phyloP scores from a whole-genome alignment of 2,329 filamentous ascomycete genomes.

The Xylaria sp. region DNA sequence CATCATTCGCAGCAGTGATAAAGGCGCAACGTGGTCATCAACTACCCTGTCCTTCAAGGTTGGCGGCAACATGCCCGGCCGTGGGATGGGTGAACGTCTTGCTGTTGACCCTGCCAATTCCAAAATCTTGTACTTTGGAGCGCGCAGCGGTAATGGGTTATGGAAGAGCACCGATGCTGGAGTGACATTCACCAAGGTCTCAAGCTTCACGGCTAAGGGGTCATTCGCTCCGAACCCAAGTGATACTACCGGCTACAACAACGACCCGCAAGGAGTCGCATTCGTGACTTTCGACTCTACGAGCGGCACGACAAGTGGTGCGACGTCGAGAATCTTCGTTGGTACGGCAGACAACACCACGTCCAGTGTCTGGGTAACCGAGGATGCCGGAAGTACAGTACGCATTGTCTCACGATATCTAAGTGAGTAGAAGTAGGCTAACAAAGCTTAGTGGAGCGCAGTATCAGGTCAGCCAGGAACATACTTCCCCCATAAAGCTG shows the following conservation, averaged over 20 bases:
- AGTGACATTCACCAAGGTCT: constrained; percentile 63
- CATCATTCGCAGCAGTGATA: constrained; percentile 64
- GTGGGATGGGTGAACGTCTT: constrained; percentile 67
- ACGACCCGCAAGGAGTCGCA: constrained; percentile 59
- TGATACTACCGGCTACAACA: constrained; percentile 57
- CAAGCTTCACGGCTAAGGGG: constrained; percentile 62
- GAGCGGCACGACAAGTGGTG: constrained; percentile 55
- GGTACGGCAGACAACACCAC: constrained; percentile 64
- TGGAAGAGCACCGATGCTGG: constrained; percentile 68
- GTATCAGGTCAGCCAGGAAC: constrained; percentile 61
- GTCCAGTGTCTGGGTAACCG: constrained; percentile 64
- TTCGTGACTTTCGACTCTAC: constrained; percentile 67
- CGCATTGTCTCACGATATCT: background rate
- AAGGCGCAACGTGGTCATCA: constrained; percentile 62
- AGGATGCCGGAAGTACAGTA: constrained; percentile 60
- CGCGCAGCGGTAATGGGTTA: constrained; percentile 66
- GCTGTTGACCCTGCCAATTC: constrained; percentile 67
- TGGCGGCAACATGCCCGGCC: constrained; percentile 70
- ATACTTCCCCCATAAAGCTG: constrained; percentile 65
- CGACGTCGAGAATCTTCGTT: constrained; percentile 67
- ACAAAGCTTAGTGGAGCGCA: constrained; percentile 54
- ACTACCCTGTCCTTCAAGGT: constrained; percentile 67
- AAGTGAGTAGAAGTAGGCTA: constrained; percentile 3
- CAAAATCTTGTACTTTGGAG: constrained; percentile 67
- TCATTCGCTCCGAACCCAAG: constrained; percentile 58